Evolutionary conservation across 2,329 filamentous ascomycete species (phyloP), one percentile per base, ranked within the genome.

Genomic region (Fusarium sp.): DNA sequence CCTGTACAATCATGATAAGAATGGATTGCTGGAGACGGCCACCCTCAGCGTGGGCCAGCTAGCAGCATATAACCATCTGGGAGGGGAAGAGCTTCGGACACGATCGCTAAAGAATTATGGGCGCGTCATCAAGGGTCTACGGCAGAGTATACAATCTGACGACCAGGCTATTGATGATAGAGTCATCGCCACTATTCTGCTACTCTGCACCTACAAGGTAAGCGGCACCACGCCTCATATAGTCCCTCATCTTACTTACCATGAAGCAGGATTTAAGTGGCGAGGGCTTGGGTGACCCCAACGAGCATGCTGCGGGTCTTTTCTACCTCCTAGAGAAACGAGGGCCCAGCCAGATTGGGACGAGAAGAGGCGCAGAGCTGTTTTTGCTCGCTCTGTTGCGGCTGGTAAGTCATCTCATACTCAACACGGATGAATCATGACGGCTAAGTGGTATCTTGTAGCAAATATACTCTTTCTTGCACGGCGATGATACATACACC

Each of bases 401-500:
- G 5, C 53, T 76, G 51, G 74, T 76, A 56, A 58, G 72, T 70
- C 10, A 22, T 2, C 6, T 4, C 1, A 2, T n/a, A 7, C 0
- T 7, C 7, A 8, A 8, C 32, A 3, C 2, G 4, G 7, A 9
- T 7, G 8, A 5, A 6, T 1, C 1, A 4, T 8, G 3, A 35
- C 7, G 1, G 7, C 28, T 59, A 10, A 59, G 9, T 8, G 1
- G 12, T 0, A 5, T 2, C 2, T 8, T 1, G 1, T 10, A 75
- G 74, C 74, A 76, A 71, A 64, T 74, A 4, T 73, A 75, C 43
- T 73, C 72, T 2, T 76, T 75, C 44, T 10, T 75, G 1, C 67
- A 72, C 11, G 63, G 71, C 7, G 72, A 76, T 31, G 71, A 70
- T 34, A 68, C 44, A 0, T 76, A 76, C 35, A 70, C 57, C 12